Evolutionary conservation across 805 yeast species (phyloP).

Genomic region (Saturnispora mendoncae): DNA sequence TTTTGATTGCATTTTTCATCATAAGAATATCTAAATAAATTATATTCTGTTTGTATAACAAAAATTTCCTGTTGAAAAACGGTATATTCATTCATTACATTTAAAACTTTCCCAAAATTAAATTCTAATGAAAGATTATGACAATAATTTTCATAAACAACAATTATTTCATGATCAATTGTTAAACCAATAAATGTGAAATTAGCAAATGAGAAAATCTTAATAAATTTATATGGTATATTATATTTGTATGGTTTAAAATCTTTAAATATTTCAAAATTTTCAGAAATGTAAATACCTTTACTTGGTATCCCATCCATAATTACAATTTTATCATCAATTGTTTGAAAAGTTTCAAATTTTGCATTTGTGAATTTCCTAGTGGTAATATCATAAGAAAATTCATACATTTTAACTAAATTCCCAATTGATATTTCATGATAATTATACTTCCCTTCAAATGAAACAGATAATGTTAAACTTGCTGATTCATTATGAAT

Average conservation of each 20-base stretch:
- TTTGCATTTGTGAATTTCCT: background rate
- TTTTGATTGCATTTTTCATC: background rate
- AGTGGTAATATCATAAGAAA: background rate
- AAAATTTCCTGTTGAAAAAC: background rate
- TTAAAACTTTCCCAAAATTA: no score
- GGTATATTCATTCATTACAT: background rate
- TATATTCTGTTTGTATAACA: background rate
- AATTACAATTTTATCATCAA: background rate
- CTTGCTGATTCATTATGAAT: no score
- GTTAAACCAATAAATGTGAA: background rate
- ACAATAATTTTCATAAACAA: background rate
- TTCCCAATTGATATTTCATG: background rate
- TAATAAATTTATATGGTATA: background rate
- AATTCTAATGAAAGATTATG: background rate
- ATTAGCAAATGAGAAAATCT: background rate
- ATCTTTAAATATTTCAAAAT: no score
- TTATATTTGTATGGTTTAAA: background rate
- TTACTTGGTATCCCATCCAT: background rate
- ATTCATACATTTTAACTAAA: background rate
- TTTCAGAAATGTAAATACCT: background rate
- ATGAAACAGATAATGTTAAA: no score
- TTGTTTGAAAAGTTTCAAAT: background rate
- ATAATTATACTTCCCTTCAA: no score
- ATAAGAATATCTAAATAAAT: background rate
- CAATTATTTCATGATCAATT: background rate